Conservation (phyloP, 2,329 filamentous ascomycete genomes). For the Colletotrichum falcatum region DNA sequence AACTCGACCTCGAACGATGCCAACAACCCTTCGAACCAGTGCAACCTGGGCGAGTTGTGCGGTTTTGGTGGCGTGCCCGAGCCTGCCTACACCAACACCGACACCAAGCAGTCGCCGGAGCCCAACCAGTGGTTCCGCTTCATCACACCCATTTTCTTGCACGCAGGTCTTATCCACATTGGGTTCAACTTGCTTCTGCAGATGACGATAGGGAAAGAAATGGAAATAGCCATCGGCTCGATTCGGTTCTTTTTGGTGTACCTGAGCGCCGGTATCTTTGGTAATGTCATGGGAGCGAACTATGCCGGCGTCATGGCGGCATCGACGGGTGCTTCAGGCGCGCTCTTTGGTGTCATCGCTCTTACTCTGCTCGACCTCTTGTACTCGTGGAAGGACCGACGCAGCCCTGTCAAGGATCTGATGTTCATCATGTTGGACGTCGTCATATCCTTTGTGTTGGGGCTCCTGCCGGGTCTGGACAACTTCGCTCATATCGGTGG, state of each 20-base stretch:
- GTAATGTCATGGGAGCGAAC: constrained; percentile 94
- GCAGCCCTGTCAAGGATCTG: constrained; percentile 83
- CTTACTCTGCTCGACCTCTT: constrained; percentile 89
- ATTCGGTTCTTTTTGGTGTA: constrained; percentile 93
- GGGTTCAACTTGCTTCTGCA: constrained; percentile 95
- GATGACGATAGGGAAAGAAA: constrained; percentile 88
- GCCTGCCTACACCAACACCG: constrained; percentile 68
- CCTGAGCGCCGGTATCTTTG: constrained; percentile 91
- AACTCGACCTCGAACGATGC: constrained; percentile 74
- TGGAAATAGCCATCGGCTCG: constrained; percentile 90
- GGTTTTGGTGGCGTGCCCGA: constrained; percentile 83
- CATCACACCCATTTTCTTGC: constrained; percentile 94
- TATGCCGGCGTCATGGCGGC: constrained; percentile 85
- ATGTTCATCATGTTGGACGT: constrained; percentile 88
- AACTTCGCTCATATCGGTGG: constrained; percentile 98
- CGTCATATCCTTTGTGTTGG: constrained; percentile 89
- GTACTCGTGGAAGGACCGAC: constrained; percentile 89
- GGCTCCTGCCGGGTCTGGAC: constrained; percentile 90
- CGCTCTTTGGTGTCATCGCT: constrained; percentile 91
- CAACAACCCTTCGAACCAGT: constrained; percentile 63
- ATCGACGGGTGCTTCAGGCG: constrained; percentile 90
- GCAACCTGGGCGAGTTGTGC: constrained; percentile 83
- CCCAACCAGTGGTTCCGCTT: constrained; percentile 98
- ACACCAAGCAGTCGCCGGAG: constrained; percentile 63
- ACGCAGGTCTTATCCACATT: constrained; percentile 94